Conservation (phyloP, 78 protist species). For the Isochrysis galbana region DNA sequence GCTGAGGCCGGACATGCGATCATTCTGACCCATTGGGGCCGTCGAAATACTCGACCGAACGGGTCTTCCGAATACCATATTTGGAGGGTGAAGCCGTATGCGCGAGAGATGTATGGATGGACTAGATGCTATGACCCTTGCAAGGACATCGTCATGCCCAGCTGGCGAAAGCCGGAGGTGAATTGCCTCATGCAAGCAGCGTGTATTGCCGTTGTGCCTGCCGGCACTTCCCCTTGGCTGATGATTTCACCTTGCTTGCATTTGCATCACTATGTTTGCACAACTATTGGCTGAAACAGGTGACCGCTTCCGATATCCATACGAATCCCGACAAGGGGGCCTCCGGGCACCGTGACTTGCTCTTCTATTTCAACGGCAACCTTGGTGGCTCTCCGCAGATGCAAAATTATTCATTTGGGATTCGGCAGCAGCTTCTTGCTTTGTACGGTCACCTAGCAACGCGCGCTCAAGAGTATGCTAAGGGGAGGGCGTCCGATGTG, state of each 20-base stretch:
- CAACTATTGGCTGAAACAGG: too few relatives aligned
- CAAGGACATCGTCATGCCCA: constrained; percentile 6
- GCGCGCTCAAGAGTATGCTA: not conserved
- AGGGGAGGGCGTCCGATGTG: not conserved
- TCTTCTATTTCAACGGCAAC: constrained; percentile 7
- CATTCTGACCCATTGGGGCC: not conserved
- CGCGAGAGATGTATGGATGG: not conserved
- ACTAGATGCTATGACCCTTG: constrained; percentile 3
- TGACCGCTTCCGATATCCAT: too few relatives aligned
- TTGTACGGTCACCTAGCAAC: not conserved
- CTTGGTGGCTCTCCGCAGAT: not conserved
- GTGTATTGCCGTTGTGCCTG: too few relatives aligned
- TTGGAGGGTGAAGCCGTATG: not conserved
- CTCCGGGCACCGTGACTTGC: too few relatives aligned
- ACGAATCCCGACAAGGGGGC: too few relatives aligned
- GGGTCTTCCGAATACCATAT: not conserved
- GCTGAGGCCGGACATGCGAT: not conserved
- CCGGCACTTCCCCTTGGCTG: too few relatives aligned
- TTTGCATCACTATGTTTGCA: too few relatives aligned
- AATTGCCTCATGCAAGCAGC: too few relatives aligned
- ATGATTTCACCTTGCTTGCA: too few relatives aligned
- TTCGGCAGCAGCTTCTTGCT: not conserved
- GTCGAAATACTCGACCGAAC: not conserved
- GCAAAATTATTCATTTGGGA: not conserved
- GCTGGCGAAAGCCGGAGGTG: not conserved